phyloP scores from a whole-genome alignment of 2,329 filamentous ascomycete species.

The Arthroderma sp. region DNA sequence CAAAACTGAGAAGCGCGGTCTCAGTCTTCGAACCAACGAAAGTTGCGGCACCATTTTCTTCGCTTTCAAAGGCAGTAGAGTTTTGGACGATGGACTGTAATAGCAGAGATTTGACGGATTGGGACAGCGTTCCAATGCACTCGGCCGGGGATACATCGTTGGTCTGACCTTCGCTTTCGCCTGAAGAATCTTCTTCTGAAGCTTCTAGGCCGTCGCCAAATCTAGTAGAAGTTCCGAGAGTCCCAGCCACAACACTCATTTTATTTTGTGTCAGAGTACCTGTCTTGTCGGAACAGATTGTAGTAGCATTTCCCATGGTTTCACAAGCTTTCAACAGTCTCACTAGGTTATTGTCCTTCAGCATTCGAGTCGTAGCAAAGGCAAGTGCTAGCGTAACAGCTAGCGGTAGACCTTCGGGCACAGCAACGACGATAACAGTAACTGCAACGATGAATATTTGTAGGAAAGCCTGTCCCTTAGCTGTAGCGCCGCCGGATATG shows the following conservation, averaged over 20 bases:
- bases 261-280: conserved; percentile 52
- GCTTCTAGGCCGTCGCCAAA: conserved; percentile 28
- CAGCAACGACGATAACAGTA: conserved; percentile 67
- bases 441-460: conserved; percentile 67
- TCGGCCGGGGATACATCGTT: conserved; percentile 41
- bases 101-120: conserved; percentile 43
- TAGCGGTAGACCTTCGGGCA: conserved; percentile 52
- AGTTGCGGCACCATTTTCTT: conserved; percentile 43
- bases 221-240: conserved; percentile 34
- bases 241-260: conserved; percentile 48
- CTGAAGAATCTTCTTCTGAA: conserved; percentile 14
- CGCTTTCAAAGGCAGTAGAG: conserved; percentile 56
- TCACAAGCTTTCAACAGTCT: conserved; percentile 47
- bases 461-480: conserved; percentile 55
- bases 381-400: conserved; percentile 50
- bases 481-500: conserved; percentile 8
- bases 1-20: conserved; percentile 59
- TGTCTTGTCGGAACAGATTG: conserved; percentile 53
- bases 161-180: conserved; percentile 16
- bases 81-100: conserved; percentile 54
- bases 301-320: conserved; percentile 52
- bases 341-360: conserved; percentile 50
- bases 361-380: conserved; percentile 50
- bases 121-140: conserved; percentile 40
- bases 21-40: conserved; percentile 71